A percentile compares a stretch with the other conserved stretches of the same genome.
phyloP scores from a whole-genome alignment of 805 yeast species.

The Metschnikowia bowlesiae region DNA sequence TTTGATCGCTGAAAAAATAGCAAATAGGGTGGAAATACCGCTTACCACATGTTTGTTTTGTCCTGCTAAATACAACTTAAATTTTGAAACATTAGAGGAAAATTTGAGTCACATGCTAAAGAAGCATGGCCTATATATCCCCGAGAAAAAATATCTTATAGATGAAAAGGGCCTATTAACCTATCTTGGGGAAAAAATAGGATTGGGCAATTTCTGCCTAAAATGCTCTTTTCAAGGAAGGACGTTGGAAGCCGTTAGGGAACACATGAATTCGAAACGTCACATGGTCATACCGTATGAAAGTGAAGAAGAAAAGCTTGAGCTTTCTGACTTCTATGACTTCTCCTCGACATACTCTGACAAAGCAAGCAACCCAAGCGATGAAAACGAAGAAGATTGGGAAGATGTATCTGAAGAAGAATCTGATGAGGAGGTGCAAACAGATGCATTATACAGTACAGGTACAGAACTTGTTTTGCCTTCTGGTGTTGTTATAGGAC shows the following conservation, averaged over 20 bases:
- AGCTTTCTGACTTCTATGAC: constrained; percentile 79
- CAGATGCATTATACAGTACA: constrained; percentile 31
- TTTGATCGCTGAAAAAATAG: constrained; percentile 41
- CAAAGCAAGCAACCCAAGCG: constrained; percentile 4
- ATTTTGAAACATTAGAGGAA: constrained; percentile 37
- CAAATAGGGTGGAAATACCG: constrained; percentile 45
- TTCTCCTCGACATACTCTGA: constrained; percentile 60
- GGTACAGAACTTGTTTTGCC: constrained; percentile 38
- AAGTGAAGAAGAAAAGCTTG: constrained; percentile 66
- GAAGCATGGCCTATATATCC: constrained; percentile 80
- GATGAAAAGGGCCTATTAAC: constrained; percentile 70
- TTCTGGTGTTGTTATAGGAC: constrained; percentile 41
- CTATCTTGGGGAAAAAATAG: constrained; percentile 75
- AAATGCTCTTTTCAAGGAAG: constrained; percentile 83
- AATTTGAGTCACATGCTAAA: constrained; percentile 69
- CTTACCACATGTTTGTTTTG: constrained; percentile 50
- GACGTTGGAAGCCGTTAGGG: constrained; percentile 78
- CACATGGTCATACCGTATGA: constrained; percentile 92
- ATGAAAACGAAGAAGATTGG: constrained; percentile 27
- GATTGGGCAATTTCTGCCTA: constrained; percentile 79
- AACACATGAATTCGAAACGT: constrained; percentile 79
- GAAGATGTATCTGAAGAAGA: constrained; percentile 36
- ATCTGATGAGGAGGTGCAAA: constrained; percentile 24
- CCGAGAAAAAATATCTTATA: constrained; percentile 67
- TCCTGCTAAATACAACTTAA: constrained; percentile 29